Evolutionary conservation across 805 yeast species (phyloP), one percentile per base, ranked within the genome.

Genomic region (Metschnikowia kunwiensis): DNA sequence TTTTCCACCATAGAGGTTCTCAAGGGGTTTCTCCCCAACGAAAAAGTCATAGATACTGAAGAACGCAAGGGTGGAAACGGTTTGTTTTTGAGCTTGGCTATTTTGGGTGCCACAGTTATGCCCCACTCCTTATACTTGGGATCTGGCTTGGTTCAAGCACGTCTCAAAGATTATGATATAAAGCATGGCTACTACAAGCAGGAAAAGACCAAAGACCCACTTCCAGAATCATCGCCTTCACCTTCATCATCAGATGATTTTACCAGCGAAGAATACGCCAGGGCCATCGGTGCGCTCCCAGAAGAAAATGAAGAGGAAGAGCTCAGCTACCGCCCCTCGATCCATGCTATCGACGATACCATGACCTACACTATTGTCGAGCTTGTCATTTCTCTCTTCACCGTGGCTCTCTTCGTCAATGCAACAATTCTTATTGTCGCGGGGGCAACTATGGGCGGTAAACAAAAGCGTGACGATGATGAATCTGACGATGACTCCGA

Each of bases 41-140:
- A 54, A n/a, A 61, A 58, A 24, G 64, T 68, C 12, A 57, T 71
- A 18, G 65, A 49, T 30, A 49, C 43, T 13, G 43, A 40, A 16
- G 49, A 46, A 21, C 42, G 49, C 24, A 34, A 50, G 27, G 60
- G 59, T 10, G 58, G 60, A 21, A 61, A 75, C 52, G 93, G 95
- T 0, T 61, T 85, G 19, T 87, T 80, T 53, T 63, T 86, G 14
- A 77, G 91, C 16, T 68, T 89, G 47, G 96, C 95, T 17, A 85
- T 88, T 32, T 68, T 87, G 36, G 96, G 96, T 16, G 96, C 96
- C 8, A 88, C 96, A 0, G 96, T 88, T 16, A 88, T 88, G 96
- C 96, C 96, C 2, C 96, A 88, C 54, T 80, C 89, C 1, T 64
- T 88, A 32, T 86, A 83, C 51, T 64, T 88, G 38, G 96, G 96